Base-by-base conservation (phyloP, 2,329 filamentous ascomycete genomes). In the Colletotrichum lini region DNA sequence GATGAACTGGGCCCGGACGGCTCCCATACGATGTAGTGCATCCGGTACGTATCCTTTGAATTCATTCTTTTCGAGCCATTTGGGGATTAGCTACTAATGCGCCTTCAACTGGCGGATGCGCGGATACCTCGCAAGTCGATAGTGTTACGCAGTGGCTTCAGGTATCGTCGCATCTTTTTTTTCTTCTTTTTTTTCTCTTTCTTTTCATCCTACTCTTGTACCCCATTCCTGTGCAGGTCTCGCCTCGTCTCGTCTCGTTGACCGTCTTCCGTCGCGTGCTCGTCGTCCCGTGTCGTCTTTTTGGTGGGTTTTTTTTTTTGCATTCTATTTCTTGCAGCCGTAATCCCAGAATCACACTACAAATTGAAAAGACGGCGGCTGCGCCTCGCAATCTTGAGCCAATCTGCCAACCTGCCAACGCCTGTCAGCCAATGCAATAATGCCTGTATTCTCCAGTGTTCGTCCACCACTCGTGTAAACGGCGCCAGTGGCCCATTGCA, bases 1-100 rank as follows among this genome's bases (percentile, higher is more conserved):
- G 69, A 68, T 59, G 65, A 63, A 68, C 65, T 47, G 26, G 68
- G 68, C 52, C 64, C 26, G 21, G 67, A 57, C 56, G 45, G 9
- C 15, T 60, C 44, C 23, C 35, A 4, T 21, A 23, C 2, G 23
- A 23, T 23, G 26, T 26, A 18, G 35, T 26, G 26, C 23, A 44
- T 7, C 38, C 18, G 60, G 18, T 38, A 61, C 35, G 47, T 60
- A 61, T 35, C 30, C 30, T 35, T 35, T 9, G 30, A 8, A 35
- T 35, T 9, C 30, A 35, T 7, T 35, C 30, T 9, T 35, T 35
- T 35, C 30, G 30, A 35, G 30, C 35, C 35, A 38, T 38, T 38
- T 35, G 35, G 35, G 35, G 9, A 38, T 38, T 38, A 10, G 8
- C 8, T 38, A 38, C 3, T 9, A 35, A 7, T 26, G 26, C 26